Percentiles rank a stretch among this genome's conserved stretches.
Evolutionary conservation across 306 rosid species (phyloP).

Genomic region (Luffa aegyptiaca): DNA sequence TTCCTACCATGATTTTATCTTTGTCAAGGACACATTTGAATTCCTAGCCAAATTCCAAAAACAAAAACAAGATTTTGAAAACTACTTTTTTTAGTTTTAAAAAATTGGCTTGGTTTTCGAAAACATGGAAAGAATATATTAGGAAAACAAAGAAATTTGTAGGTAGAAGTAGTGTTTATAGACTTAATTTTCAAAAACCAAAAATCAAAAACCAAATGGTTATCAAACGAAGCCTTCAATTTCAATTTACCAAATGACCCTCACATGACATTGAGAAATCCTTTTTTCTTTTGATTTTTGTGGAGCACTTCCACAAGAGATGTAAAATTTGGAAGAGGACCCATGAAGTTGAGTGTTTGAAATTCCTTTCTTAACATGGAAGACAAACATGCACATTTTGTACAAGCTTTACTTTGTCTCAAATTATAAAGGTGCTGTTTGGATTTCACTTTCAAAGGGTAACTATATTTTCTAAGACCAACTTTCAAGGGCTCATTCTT

Average conservation of each 20-base stretch:
- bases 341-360: background rate
- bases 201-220: too few relatives aligned
- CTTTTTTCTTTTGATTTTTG: background rate
- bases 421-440: background rate
- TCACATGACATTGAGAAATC: background rate
- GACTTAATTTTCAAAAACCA: too few relatives aligned
- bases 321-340: background rate
- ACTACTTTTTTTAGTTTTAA: too few relatives aligned
- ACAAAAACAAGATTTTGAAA: too few relatives aligned
- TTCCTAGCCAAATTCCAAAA: too few relatives aligned
- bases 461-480: background rate
- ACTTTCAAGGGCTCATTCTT: too few relatives aligned
- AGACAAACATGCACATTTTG: background rate
- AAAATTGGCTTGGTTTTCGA: too few relatives aligned
- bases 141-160: too few relatives aligned
- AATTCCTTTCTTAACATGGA: slow-evolving; percentile 9
- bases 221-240: background rate
- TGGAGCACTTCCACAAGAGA: background rate
- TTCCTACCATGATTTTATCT: too few relatives aligned
- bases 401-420: background rate
- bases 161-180: too few relatives aligned
- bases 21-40: too few relatives aligned
- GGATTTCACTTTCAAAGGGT: background rate
- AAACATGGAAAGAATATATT: too few relatives aligned
- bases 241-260: background rate